Base-by-base conservation (phyloP, 2,329 filamentous ascomycete species). In the Fusarium chaquense region DNA sequence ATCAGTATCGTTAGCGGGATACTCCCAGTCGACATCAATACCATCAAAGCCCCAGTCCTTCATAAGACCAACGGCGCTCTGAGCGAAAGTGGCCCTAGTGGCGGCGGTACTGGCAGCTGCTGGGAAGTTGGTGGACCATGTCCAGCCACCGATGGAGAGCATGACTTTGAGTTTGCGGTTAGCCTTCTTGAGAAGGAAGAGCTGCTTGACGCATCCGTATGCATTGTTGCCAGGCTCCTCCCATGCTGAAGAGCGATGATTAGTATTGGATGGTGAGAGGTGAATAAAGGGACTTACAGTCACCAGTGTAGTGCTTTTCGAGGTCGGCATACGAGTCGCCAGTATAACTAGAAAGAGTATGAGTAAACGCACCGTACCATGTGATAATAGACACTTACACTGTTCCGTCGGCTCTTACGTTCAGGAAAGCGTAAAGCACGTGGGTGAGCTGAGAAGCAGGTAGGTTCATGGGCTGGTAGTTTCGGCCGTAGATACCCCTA, bases 61-160 rank as follows among this genome's bases (percentile, higher is more conserved):
- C 59, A 97, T 84, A 52, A 97, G 78, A 9, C 83, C 79, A 1
- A 94, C 90, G 1, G 92, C 88, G 5, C 86, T 87, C 41, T 85
- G 79, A 4, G 93, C 93, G 78, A 97, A 97, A 1, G 73, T 86
- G 20, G 83, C 78, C n/a, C 93, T 85, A 4, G 69, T 67, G 5
- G 83, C 79, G 0, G 84, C 83, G 0, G 90, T 91, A 61, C 86
- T 87, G 8, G 89, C 87, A 0, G 90, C 89, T 2, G 83, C 82
- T 0, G 91, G 83, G 75, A 97, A 94, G 76, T 92, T 92, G 68
- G 85, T 80, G 1, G 91, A 93, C 78, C 92, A 95, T 0, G 91
- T 93, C 91, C 91, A 95, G 26, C 93, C 93, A 36, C 93, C 93
- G 69, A 97, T 93, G 38, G 88, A 91, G 2, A 97, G 85, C 22